Evolutionary conservation across 2,329 filamentous ascomycete genomes (phyloP), one percentile per base, ranked within the genome.

Genomic region (Monilinia polystroma): DNA sequence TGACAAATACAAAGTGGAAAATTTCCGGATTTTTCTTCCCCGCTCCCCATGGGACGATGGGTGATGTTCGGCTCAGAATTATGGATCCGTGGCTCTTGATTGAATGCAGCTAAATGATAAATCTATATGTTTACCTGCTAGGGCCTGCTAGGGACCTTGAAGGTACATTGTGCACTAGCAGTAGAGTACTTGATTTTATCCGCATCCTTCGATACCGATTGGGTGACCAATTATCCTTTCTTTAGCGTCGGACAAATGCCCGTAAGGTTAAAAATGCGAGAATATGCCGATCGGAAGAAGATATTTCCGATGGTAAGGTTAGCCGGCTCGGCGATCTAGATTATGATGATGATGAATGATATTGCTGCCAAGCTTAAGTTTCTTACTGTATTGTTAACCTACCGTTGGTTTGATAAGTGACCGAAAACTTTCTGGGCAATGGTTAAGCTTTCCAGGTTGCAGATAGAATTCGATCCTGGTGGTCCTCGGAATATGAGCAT

Each of bases 1-100:
- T 58, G 45, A n/a, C 56, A 23, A 45, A 35, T 35, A 58, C 47
- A 32, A 58, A 32, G 41, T 58, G 26, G 56, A 35, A 11, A 58
- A 45, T 10, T 41, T 58, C 41, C 41, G 16, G 56, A 32, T 32
- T 58, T 20, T 58, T 3, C 32, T 41, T 11, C 56, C 38, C 56
- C 26, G 26, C 56, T 32, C 56, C 41, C 41, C 26, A 29, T 47
- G 18, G 41, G 18, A 32, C 12, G 1, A 47, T 47, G 41, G 56
- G 5, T 47, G 32, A 47, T 35, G 4, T 32, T 59, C 56, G 56
- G 41, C 6, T 35, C 1, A 5, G 32, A 35, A 35, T 35, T 6
- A 35, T 35, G 32, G 32, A 8, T 7, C 32, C 32, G 32, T 35
- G 32, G 32, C 7, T 35, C 32, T 35, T 8, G 32, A 7, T 35